Conservation (phyloP, 352 stramenopile genomes). For the Phytophthora citricola region DNA sequence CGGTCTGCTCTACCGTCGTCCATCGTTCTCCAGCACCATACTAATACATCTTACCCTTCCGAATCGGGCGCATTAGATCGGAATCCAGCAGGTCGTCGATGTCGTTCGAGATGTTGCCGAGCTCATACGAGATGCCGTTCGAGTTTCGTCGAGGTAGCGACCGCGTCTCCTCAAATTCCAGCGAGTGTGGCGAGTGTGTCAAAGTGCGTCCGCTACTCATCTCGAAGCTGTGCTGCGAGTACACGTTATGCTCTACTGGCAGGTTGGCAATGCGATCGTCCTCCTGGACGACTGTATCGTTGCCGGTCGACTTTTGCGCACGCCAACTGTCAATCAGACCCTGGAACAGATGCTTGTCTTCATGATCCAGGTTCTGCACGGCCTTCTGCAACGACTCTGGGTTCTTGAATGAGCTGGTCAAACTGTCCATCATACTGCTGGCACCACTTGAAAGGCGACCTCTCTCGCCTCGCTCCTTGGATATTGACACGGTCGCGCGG, state of each 20-base stretch:
- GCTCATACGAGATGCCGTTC: conserved; percentile 47
- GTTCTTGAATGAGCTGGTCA: conserved; percentile 66
- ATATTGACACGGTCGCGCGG: conserved; percentile 68
- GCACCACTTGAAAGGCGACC: conserved; percentile 26
- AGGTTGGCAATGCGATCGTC: conserved; percentile 42
- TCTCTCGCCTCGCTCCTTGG: conserved; percentile 42
- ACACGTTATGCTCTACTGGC: conserved; percentile 50
- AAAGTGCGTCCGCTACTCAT: conserved; percentile 46
- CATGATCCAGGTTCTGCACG: conserved; percentile 58
- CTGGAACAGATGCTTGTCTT: conserved; percentile 78
- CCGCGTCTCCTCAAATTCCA: conserved; percentile 42
- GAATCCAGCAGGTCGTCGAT: conserved; percentile 61
- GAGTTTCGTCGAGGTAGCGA: conserved; percentile 39
- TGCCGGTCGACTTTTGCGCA: conserved; percentile 26
- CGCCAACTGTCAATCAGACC: conserved; percentile 66
- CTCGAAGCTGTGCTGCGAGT: conserved; percentile 40
- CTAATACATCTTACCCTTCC: conserved; percentile 67
- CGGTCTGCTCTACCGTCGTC: conserved; percentile 1
- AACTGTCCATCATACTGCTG: conserved; percentile 47
- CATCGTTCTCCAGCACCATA: conserved; percentile 12
- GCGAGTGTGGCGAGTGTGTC: conserved; percentile 48
- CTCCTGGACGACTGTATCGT: conserved; percentile 24
- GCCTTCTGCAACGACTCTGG: conserved; percentile 61
- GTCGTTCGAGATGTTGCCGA: conserved; percentile 50
- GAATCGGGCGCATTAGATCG: conserved; percentile 70